Conservation (phyloP, 345 rosid genomes). For the Laguncularia racemosa region DNA sequence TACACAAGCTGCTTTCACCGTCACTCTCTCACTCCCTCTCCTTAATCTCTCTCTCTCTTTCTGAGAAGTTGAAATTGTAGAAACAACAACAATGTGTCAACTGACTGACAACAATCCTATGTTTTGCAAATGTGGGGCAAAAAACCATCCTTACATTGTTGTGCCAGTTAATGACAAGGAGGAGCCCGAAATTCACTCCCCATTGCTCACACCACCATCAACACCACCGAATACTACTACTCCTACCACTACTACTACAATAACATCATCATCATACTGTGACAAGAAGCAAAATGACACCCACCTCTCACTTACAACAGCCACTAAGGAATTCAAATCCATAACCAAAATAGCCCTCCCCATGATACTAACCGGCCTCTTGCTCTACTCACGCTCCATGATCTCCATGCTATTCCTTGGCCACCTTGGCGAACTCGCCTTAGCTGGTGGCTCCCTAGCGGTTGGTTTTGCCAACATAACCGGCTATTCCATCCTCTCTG, state of each 20-base stretch:
- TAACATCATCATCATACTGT: background rate
- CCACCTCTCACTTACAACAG: conserved; percentile 13
- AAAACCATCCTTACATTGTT: background rate
- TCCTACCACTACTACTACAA: background rate
- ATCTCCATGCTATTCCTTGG: conserved; percentile 52
- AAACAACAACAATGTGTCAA: conserved; percentile 8
- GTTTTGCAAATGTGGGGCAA: conserved; percentile 11
- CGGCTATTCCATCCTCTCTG: conserved; percentile 20
- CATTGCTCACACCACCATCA: conserved; percentile 4
- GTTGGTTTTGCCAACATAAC: conserved; percentile 33
- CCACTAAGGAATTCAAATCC: conserved; percentile 23
- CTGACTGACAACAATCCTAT: background rate
- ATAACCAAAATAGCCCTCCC: conserved; percentile 32
- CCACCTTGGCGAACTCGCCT: conserved; percentile 33
- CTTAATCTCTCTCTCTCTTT: background rate
- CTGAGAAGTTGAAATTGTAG: background rate
- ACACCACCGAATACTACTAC: conserved; percentile 3
- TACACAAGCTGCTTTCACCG: background rate
- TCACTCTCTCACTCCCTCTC: conserved; percentile 1
- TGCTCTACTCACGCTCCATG: conserved; percentile 41
- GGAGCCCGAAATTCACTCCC: background rate
- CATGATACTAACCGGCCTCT: conserved; percentile 33
- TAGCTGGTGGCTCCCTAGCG: conserved; percentile 43
- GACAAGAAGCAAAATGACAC: background rate
- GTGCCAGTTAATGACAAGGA: conserved; percentile 6